phyloP scores from a whole-genome alignment of 345 rosid genomes.

The Isatis tinctoria region DNA sequence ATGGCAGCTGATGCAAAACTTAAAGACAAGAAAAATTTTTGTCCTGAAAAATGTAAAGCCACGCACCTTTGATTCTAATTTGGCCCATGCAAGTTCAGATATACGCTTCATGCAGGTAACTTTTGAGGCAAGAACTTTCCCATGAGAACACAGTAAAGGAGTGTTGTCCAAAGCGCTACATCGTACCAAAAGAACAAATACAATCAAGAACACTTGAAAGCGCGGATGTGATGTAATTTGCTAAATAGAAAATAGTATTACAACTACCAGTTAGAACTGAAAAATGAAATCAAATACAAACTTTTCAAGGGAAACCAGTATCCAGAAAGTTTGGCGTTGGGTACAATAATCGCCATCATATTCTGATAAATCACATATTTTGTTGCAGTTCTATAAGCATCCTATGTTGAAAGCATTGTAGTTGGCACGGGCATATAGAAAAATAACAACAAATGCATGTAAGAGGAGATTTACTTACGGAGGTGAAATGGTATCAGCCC shows the following conservation, averaged over 20 bases:
- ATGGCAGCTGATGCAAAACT: constrained; percentile 14
- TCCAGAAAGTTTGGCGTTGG: not conserved
- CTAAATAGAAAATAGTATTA: not conserved
- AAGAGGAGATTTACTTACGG: constrained; percentile 49
- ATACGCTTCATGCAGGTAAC: constrained; percentile 73
- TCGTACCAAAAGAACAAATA: constrained; percentile 5
- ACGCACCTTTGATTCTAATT: constrained; percentile 53
- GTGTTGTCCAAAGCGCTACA: constrained; percentile 64
- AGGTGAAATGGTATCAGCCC: constrained; percentile 75
- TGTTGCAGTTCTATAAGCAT: constrained; percentile 5
- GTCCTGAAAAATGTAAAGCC: constrained; percentile 6
- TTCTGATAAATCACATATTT: not conserved
- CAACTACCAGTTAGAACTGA: not conserved
- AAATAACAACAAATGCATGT: constrained; percentile 2
- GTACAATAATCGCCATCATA: not conserved
- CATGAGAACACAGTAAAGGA: constrained; percentile 72
- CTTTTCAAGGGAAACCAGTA: not conserved
- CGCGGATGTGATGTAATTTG: constrained; percentile 11
- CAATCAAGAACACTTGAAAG: constrained; percentile 15
- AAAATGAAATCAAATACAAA: constrained; percentile 7
- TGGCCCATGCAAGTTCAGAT: constrained; percentile 71
- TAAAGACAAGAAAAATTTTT: not conserved
- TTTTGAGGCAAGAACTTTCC: constrained; percentile 71
- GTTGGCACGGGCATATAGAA: not conserved
- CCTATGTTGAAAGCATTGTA: not conserved